Evolutionary conservation across 2,329 filamentous ascomycete species (phyloP), one percentile per base, ranked within the genome.

Genomic region (Plenodomus biglobosus): DNA sequence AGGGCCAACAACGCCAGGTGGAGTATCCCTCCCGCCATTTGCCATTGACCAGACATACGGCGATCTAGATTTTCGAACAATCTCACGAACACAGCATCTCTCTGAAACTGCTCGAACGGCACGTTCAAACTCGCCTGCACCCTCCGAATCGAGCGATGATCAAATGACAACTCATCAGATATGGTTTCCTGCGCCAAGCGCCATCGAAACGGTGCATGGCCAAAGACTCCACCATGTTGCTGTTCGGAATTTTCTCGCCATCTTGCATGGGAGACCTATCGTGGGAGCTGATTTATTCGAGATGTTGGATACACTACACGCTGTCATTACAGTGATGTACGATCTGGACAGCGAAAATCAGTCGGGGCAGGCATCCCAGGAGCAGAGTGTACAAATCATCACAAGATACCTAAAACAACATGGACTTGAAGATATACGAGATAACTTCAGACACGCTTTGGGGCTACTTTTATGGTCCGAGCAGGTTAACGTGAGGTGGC

Each of bases 201-300:
- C 79, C 32, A 59, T 80, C 34, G 76, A 61, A 11, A 65, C 64
- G 62, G 57, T 78, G 69, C 61, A 68, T 68, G 16, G 80, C 78
- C 36, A 78, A 78, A 44, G 75, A 79, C 75, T 82, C 1, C 77
- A 86, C 53, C 82, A 85, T 55, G 77, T 88, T 39, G 85, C 85
- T 0, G 85, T 85, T 1, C 80, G 86, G 17, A 89, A 88, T 59
- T 80, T 88, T 38, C 83, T 89, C 57, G 85, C 85, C 0, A 70
- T 88, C 27, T 68, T 88, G 1, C 85, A 83, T 58, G 78, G 82
- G 42, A 81, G 82, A 18, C 85, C 85, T 0, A 75, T 88, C 0
- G 85, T 88, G 2, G 86, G 86, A 0, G 61, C 82, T 1, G 84
- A 85, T 3, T 66, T 88, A 0, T 80, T 79, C 55, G 83, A 87